Base-by-base conservation (phyloP, 768 basidiomycete species). In the Tricholomella constricta region DNA sequence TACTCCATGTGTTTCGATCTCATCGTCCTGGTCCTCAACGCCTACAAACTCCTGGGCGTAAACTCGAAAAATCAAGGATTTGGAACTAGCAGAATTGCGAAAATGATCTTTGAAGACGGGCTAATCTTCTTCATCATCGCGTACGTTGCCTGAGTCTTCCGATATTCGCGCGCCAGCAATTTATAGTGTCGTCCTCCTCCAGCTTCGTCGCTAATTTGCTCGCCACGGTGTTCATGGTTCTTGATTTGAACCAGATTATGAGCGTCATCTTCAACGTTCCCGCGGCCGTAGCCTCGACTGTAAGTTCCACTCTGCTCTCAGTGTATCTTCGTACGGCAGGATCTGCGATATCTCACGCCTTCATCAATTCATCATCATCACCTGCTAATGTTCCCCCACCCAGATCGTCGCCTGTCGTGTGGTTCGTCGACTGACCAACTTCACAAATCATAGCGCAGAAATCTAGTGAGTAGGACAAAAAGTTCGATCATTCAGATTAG, bases 1-100 rank as follows among this genome's bases (percentile, higher is more conserved):
- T 89, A 89, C 59, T 83, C 86, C 26, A 90, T 89, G 88, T 73
- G 75, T 62, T 88, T 89, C 62, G 88, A 89, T 63, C 69, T 86
- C 19, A 52, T 78, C 25, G 84, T 88, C 34, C 74, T 89, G 40
- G 54, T 72, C 22, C 67, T 89, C 57, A 87, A 80, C 32, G 79
- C 77, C 11, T 82, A 79, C 67, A 88, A 85, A 62, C 77, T 89
- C 20, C 56, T 73, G 8, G 65, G 71, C 1, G 48, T 64, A 2
- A 58, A 57, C 45, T 35, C 59, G 38, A 54, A 57, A 38, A 54
- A 59, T 5, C 37, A 65, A 44, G 62, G 57, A 23, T 60, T 66
- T 55, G 70, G 65, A 17, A 64, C 69, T 32, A 81, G 76, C 58
- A 75, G 75, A 45, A 78, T 89, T 12, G 75, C 81, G 20, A 75